These are phyloP conservation scores for Plasmodium coatneyi DNA, from an alignment of 169 alveolate species.

Conservation along the genomic window DNA sequence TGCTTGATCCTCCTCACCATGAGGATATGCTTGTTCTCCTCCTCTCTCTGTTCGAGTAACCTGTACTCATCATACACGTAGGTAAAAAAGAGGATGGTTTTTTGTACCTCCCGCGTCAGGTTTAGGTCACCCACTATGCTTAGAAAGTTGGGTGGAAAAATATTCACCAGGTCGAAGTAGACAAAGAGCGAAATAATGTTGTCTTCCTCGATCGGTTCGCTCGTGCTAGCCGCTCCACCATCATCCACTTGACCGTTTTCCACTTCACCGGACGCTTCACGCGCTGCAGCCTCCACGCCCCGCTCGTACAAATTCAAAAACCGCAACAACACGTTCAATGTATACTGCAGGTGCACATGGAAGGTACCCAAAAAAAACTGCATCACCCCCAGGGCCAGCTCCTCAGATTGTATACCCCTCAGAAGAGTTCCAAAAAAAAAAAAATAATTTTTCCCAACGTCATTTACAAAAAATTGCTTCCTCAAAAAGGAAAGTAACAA, in stretches of 20 bases:
- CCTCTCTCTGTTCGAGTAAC: constrained; percentile 36
- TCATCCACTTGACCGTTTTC: neutral
- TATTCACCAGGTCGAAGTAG: constrained; percentile 45
- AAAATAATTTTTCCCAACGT: constrained; percentile 41
- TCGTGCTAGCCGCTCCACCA: neutral
- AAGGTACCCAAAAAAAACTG: neutral
- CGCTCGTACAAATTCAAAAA: constrained; percentile 51
- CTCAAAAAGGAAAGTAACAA: constrained; percentile 63
- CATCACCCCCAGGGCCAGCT: constrained; percentile 13
- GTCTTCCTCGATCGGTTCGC: neutral
- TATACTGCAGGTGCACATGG: constrained; percentile 42
- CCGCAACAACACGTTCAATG: constrained; percentile 19
- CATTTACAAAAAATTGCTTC: constrained; percentile 36
- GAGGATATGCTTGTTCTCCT: constrained; percentile 7
- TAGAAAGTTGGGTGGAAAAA: constrained; percentile 8
- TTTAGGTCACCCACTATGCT: constrained; percentile 4
- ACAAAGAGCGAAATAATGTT: constrained; percentile 49
- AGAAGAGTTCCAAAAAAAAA: constrained; percentile 24
- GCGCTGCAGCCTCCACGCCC: neutral
- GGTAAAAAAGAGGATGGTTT: constrained; percentile 37
- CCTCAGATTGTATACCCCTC: constrained; percentile 15
- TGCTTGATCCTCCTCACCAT: constrained; percentile 8
- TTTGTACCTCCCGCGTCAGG: constrained; percentile 39
- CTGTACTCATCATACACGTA: constrained; percentile 34
- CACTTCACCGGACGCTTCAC: neutral